phyloP scores from a whole-genome alignment of 2,329 filamentous ascomycete genomes.

The Cyanodermella asteris region DNA sequence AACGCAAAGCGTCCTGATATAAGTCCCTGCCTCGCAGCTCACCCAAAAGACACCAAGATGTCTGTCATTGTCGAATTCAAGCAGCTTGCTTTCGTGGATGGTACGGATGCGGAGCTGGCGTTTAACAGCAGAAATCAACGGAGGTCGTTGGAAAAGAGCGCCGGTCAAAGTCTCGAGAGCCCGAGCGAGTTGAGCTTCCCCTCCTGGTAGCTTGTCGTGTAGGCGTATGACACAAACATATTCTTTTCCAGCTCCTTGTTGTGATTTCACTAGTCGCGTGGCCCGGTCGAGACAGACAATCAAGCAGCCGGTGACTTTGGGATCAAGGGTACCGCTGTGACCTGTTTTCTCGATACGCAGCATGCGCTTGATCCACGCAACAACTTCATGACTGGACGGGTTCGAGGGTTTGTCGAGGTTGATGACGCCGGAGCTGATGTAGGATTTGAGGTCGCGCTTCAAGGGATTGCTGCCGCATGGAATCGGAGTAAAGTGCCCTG shows the following conservation, averaged over 20 bases:
- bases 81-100: conserved; percentile 87
- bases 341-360: conserved; percentile 88
- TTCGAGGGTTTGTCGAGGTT: conserved; percentile 97
- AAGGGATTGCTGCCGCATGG: conserved; percentile 77
- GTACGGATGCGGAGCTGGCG: conserved; percentile 94
- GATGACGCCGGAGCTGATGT: conserved; percentile 92
- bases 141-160: conserved; percentile 89
- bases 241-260: conserved; percentile 97
- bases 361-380: conserved; percentile 98
- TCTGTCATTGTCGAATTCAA: conserved; percentile 96
- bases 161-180: conserved; percentile 91
- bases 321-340: conserved; percentile 93
- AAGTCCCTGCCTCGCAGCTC: conserved; percentile 94
- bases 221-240: conserved; percentile 91
- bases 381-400: conserved; percentile 93
- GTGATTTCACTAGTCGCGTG: conserved; percentile 92
- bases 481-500: conserved; percentile 91
- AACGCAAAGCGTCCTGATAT: conserved; percentile 94
- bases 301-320: conserved; percentile 89
- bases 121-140: conserved; percentile 96
- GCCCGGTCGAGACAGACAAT: conserved; percentile 94
- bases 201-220: conserved; percentile 85
- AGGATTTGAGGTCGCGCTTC: conserved; percentile 88
- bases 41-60: conserved; percentile 98
- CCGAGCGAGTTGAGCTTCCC: conserved; percentile 76